These are phyloP conservation scores for Pachysolen tannophilus DNA, from an alignment of 805 yeast species.

Conservation along the genomic window DNA sequence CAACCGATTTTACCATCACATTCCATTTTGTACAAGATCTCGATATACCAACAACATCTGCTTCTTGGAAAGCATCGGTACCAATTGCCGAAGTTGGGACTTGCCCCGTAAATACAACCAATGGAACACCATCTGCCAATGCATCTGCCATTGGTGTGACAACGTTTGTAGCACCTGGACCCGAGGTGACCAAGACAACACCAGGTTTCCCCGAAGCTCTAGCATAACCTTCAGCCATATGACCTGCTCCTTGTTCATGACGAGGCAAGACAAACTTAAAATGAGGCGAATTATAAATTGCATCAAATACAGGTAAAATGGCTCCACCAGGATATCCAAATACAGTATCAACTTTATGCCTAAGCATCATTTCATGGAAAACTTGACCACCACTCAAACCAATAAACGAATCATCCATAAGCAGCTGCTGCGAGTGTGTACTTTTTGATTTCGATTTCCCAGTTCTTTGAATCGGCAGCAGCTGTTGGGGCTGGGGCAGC, in stretches of 20 bases:
- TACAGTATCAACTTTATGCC: slow-evolving; percentile 91
- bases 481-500: too few species aligned
- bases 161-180: slow-evolving; percentile 98
- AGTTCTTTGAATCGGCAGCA: too few species aligned
- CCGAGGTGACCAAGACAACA: slow-evolving; percentile 96
- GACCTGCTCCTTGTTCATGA: slow-evolving; percentile 99
- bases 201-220: slow-evolving; percentile 94
- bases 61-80: slow-evolving; percentile 99
- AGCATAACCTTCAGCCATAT: slow-evolving; percentile 99
- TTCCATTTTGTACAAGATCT: slow-evolving; percentile 99
- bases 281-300: slow-evolving; percentile 83
- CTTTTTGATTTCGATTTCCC: too few species aligned
- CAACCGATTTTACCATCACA: slow-evolving; percentile 93
- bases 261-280: slow-evolving; percentile 90
- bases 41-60: slow-evolving; percentile 94
- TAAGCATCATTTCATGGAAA: slow-evolving; percentile 97
- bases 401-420: slow-evolving; percentile 78
- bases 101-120: slow-evolving; percentile 96
- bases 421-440: too few species aligned
- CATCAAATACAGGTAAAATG: slow-evolving; percentile 94
- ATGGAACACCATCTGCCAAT: slow-evolving; percentile 92
- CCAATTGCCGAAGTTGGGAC: slow-evolving; percentile 95
- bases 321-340: slow-evolving; percentile 99
- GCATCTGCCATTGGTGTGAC: slow-evolving; percentile 99
- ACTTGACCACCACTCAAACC: slow-evolving; percentile 98